phyloP scores from a whole-genome alignment of 768 basidiomycete genomes.

The Suillus spraguei region DNA sequence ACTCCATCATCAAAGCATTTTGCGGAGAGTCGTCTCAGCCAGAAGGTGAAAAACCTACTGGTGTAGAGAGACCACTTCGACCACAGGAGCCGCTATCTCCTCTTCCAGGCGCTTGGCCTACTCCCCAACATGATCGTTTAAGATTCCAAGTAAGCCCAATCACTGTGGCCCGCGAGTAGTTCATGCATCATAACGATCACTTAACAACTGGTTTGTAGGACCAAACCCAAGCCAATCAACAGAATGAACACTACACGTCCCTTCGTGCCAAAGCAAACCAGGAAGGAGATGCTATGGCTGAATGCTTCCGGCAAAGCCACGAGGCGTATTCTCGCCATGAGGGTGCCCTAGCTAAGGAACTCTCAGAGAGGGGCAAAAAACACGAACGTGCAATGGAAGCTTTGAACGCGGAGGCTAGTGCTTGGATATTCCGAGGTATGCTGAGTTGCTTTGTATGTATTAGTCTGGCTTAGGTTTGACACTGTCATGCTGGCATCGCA shows the following conservation, averaged over 20 bases:
- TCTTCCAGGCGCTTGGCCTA: constrained; percentile 9
- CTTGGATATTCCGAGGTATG: constrained; percentile 76
- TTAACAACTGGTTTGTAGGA: constrained; percentile 37
- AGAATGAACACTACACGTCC: constrained; percentile 65
- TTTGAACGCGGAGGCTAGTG: constrained; percentile 78
- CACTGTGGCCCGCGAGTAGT: not conserved
- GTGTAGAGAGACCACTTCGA: not conserved
- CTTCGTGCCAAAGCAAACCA: constrained; percentile 77
- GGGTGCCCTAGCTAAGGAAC: constrained; percentile 77
- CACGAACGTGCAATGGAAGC: constrained; percentile 79
- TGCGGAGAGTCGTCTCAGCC: constrained; percentile 25
- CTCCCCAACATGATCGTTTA: constrained; percentile 17
- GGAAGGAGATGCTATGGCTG: constrained; percentile 80
- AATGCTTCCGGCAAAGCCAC: constrained; percentile 70
- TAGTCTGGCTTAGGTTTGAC: constrained; percentile 1
- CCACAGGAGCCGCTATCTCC: constrained; percentile 16
- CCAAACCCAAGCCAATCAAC: constrained; percentile 63
- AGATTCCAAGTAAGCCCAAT: constrained; percentile 20
- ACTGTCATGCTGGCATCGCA: constrained; percentile 34
- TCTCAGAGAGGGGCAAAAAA: constrained; percentile 78
- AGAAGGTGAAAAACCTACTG: constrained; percentile 12
- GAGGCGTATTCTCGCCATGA: constrained; percentile 74
- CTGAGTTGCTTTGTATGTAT: constrained; percentile 9
- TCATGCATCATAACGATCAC: not conserved
- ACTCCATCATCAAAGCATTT: constrained; percentile 22